A percentile compares a stretch with the other conserved stretches of the same genome.
Evolutionary conservation across 164 flowering plant species (phyloP).

Genomic region (Umbilicus rupestris): DNA sequence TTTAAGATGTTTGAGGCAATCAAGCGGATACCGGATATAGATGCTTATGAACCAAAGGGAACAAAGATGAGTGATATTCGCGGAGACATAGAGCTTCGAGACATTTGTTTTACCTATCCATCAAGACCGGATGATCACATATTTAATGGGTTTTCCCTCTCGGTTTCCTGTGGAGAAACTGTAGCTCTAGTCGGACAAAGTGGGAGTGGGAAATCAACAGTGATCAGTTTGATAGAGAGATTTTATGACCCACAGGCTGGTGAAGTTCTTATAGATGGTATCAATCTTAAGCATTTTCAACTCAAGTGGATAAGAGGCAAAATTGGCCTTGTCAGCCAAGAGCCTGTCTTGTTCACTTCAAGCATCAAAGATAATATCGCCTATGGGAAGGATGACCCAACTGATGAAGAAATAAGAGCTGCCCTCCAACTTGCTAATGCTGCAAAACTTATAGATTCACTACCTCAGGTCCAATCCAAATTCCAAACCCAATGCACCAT

Average conservation of each 20-base stretch:
- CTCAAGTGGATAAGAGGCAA: constrained; percentile 46
- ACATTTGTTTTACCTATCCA: constrained; percentile 44
- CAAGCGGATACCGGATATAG: constrained; percentile 40
- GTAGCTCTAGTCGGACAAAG: constrained; percentile 55
- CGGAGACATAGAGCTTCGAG: constrained; percentile 42
- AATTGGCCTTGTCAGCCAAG: constrained; percentile 57
- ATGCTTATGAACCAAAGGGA: constrained; percentile 37
- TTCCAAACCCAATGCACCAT: background rate
- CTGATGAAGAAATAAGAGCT: constrained; percentile 31
- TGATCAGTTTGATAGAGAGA: constrained; percentile 48
- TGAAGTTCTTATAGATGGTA: constrained; percentile 46
- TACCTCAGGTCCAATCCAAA: constrained; percentile 30
- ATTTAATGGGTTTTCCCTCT: constrained; percentile 41
- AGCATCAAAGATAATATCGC: constrained; percentile 48
- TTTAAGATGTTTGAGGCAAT: constrained; percentile 54
- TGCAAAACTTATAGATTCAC: constrained; percentile 28
- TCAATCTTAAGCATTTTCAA: constrained; percentile 41
- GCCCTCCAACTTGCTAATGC: constrained; percentile 50
- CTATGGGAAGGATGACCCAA: constrained; percentile 50
- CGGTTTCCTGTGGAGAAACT: constrained; percentile 35
- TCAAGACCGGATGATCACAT: constrained; percentile 41
- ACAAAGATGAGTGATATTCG: constrained; percentile 27
- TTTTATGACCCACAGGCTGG: constrained; percentile 55
- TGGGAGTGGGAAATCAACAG: constrained; percentile 61
- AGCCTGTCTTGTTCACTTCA: constrained; percentile 45